Evolutionary conservation across 2,329 filamentous ascomycete species (phyloP).

Genomic region (Graphilbum fragrans): DNA sequence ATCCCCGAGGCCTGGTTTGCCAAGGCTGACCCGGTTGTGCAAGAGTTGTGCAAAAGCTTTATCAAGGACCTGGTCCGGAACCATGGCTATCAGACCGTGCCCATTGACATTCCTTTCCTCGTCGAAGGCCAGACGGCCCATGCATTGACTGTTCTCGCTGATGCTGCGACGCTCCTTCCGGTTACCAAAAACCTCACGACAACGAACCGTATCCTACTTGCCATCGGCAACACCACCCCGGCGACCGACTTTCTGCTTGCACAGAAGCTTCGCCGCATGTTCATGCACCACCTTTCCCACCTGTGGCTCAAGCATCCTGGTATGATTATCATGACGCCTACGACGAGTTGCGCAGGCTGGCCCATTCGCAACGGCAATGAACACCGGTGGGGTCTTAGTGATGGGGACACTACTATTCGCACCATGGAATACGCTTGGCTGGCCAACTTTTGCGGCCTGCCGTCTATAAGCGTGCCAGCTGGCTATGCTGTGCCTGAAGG

Average conservation of each 20-base stretch:
- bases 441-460: slow-evolving; percentile 37
- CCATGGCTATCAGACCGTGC: slow-evolving; percentile 39
- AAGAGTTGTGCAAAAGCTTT: slow-evolving; percentile 26
- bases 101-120: slow-evolving; percentile 45
- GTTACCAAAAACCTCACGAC: slow-evolving; percentile 36
- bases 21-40: slow-evolving; percentile 26
- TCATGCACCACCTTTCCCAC: slow-evolving; percentile 60
- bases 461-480: slow-evolving; percentile 30
- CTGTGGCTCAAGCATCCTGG: slow-evolving; percentile 55
- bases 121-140: slow-evolving; percentile 59
- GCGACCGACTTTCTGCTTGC: slow-evolving; percentile 56
- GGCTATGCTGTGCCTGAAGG: slow-evolving; percentile 29
- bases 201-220: slow-evolving; percentile 54
- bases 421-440: slow-evolving; percentile 40
- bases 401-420: slow-evolving; percentile 31
- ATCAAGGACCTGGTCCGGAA: slow-evolving; percentile 40
- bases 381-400: slow-evolving; percentile 27
- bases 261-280: slow-evolving; percentile 54
- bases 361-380: slow-evolving; percentile 25
- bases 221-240: slow-evolving; percentile 48
- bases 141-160: slow-evolving; percentile 59
- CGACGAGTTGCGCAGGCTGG: slow-evolving; percentile 38
- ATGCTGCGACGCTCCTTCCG: slow-evolving; percentile 35
- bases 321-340: slow-evolving; percentile 60
- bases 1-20: slow-evolving; percentile 54